Percentiles rank a stretch among this genome's conserved stretches.
These are phyloP conservation scores for Dictyostelium purpureum DNA, from an alignment of 78 protist species.

Conservation along the genomic window DNA sequence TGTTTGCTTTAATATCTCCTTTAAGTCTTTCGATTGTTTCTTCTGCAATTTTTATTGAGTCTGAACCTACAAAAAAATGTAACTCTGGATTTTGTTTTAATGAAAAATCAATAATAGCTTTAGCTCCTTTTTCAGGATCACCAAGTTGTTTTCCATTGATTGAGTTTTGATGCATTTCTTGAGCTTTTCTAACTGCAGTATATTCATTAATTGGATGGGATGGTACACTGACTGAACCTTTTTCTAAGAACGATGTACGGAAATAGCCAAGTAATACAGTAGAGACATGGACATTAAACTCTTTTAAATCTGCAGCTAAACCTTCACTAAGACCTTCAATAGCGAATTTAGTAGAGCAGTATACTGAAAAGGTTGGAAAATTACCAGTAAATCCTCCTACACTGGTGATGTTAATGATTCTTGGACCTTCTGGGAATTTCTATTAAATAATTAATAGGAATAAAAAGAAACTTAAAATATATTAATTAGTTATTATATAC, in stretches of 20 bases:
- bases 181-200: not conserved
- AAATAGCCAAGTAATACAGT: slow-evolving; percentile 19
- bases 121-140: slow-evolving; percentile 19
- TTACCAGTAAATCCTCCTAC: not conserved
- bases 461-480: too few species aligned
- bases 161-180: not conserved
- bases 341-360: slow-evolving; percentile 44
- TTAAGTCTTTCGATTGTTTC: not conserved
- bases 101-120: not conserved
- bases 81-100: not conserved
- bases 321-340: slow-evolving; percentile 35
- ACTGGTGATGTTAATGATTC: slow-evolving; percentile 22
- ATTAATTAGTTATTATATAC: not conserved
- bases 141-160: slow-evolving; percentile 34
- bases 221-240: not conserved
- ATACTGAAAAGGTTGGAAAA: not conserved
- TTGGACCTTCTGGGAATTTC: not conserved
- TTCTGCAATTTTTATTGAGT: not conserved
- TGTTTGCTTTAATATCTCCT: not conserved
- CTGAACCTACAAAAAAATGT: not conserved
- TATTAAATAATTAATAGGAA: too few species aligned
- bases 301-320: slow-evolving; percentile 3
- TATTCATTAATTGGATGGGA: not conserved
- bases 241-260: slow-evolving; percentile 3
- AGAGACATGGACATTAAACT: not conserved